Conservation (phyloP, 2,329 filamentous ascomycete genomes). For the Cladobotryum mycophilum region DNA sequence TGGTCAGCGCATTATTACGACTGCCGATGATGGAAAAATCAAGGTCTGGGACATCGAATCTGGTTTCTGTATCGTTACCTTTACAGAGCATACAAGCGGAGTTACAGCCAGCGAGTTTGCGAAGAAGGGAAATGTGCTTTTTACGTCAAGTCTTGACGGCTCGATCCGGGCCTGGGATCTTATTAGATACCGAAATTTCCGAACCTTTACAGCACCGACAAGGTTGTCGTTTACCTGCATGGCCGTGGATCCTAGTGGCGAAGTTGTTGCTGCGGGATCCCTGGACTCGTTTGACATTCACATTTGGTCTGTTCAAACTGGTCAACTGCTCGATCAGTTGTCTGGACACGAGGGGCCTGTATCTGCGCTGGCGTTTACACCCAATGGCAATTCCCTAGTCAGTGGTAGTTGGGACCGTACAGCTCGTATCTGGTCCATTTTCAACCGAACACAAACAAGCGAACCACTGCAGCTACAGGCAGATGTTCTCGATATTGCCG, state of each 20-base stretch:
- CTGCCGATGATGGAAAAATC: constrained; percentile 94
- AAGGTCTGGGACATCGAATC: constrained; percentile 98
- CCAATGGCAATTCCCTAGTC: constrained; percentile 74
- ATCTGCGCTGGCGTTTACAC: constrained; percentile 79
- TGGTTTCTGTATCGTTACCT: constrained; percentile 96
- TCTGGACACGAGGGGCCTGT: constrained; percentile 93
- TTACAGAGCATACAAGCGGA: constrained; percentile 91
- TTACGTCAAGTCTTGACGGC: constrained; percentile 90
- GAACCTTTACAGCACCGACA: constrained; percentile 91
- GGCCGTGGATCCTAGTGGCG: constrained; percentile 93
- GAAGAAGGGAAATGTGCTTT: constrained; percentile 90
- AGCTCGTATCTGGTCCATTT: constrained; percentile 93
- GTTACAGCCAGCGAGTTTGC: constrained; percentile 94
- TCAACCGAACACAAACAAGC: constrained; percentile 86
- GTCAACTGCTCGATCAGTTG: constrained; percentile 84
- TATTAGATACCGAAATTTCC: constrained; percentile 91
- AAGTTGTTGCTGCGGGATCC: constrained; percentile 91
- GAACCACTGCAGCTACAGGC: constrained; percentile 89
- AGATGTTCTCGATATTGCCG: constrained; percentile 79
- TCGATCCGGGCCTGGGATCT: constrained; percentile 95
- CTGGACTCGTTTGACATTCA: constrained; percentile 96
- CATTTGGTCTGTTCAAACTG: constrained; percentile 97
- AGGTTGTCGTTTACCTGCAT: constrained; percentile 88
- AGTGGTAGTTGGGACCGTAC: constrained; percentile 97
- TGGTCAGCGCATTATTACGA: constrained; percentile 86